Base-by-base conservation (phyloP, 2,329 filamentous ascomycete species). In the Microsporum canis region DNA sequence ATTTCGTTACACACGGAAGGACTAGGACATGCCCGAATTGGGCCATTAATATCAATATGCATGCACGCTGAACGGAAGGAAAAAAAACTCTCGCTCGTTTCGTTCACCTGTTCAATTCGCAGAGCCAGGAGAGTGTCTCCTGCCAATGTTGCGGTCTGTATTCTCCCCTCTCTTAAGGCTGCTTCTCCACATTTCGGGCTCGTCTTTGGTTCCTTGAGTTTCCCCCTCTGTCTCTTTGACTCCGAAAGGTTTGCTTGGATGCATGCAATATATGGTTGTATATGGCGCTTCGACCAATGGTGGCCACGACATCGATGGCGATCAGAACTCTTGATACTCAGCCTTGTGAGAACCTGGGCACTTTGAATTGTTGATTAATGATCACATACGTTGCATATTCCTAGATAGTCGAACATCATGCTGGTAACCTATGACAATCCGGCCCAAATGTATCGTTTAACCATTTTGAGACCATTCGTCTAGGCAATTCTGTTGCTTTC, bases 291-390 rank as follows among this genome's bases (percentile, higher is more conserved):
- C 49, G 49, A 34, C 49, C 49, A 55, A 55, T 55, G 49, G 33
- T n/a, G 31, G 49, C 33, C 49, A 55, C n/a, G 14, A 34, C n/a
- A n/a, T 36, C 33, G 12, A 34, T 34, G 49, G 33, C 31, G 49
- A 55, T 55, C 49, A 55, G 49, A 55, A 55, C 33, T 29, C 12
- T 55, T n/a, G 31, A 38, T 55, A 55, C 49, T 34, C 49, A 55
- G 49, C 49, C 49, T 55, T 55, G 49, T 55, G 49, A 55, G 49
- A 29, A 55, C 49, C 49, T 31, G 23, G 33, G 8, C 49, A n/a
- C 5, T n/a, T 55, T 55, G 29, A 38, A 55, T 55, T 55, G 49
- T 55, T 55, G 49, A 55, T 55, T 55, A 55, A 55, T 55, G 49
- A 55, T 55, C 49, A 55, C 14, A 34, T 3, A 36, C 31, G 49